phyloP scores from a whole-genome alignment of 2,329 filamentous ascomycete genomes.

The Fulvia fulva region DNA sequence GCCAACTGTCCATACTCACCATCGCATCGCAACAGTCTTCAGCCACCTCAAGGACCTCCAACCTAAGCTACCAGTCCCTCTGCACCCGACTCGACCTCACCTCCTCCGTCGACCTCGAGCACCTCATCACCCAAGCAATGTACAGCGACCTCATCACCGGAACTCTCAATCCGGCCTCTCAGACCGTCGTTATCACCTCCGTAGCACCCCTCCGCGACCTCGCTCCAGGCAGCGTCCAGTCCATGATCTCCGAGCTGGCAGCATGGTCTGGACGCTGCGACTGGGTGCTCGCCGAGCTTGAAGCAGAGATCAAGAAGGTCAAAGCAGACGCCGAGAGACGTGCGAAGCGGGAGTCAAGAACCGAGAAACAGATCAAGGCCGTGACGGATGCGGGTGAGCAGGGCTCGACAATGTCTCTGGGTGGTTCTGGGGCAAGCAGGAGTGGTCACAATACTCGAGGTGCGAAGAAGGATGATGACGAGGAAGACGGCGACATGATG shows the following conservation, averaged over 20 bases:
- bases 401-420: conserved; percentile 8
- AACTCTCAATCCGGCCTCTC: conserved; percentile 74
- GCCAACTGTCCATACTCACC: conserved; percentile 82
- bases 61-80: conserved; percentile 69
- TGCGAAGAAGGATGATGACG: conserved; percentile 22
- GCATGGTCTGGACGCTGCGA: conserved; percentile 78
- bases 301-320: conserved; percentile 67
- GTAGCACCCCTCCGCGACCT: conserved; percentile 85
- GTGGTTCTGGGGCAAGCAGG: conserved; percentile 4
- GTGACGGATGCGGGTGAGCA: conserved; percentile 26
- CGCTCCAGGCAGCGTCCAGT: conserved; percentile 64
- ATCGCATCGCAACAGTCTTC: conserved; percentile 58
- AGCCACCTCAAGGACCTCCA: conserved; percentile 41
- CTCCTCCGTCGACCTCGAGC: conserved; percentile 69
- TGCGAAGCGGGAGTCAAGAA: conserved; percentile 42
- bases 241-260: conserved; percentile 64
- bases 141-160: conserved; percentile 79
- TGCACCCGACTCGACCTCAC: conserved; percentile 63
- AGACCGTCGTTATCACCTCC: conserved; percentile 71
- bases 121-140: conserved; percentile 79
- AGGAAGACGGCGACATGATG: conserved; percentile 33
- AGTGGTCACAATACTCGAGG: conserved; percentile 14
- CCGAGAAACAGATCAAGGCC: conserved; percentile 37
- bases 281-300: conserved; percentile 67
- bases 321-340: conserved; percentile 44